phyloP scores from a whole-genome alignment of 108 stramenopile genomes.

The Cyclotella atomus region DNA sequence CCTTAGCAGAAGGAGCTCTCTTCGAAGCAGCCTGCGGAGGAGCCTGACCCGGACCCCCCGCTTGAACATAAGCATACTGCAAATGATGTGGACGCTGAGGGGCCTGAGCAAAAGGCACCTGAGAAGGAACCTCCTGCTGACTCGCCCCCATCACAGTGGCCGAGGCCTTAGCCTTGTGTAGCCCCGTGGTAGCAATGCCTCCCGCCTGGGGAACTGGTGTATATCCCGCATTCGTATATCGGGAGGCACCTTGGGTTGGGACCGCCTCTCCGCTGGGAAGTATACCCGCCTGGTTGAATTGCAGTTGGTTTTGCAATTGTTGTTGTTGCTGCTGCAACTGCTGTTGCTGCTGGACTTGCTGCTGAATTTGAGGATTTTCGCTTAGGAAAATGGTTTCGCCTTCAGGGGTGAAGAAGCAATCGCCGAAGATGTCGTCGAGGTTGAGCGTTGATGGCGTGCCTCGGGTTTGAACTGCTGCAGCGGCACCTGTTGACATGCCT shows the following conservation, averaged over 20 bases:
- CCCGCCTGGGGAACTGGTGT: slow-evolving; percentile 72
- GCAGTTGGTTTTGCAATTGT: slow-evolving; percentile 37
- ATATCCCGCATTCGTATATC: slow-evolving; percentile 28
- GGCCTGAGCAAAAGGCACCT: slow-evolving; percentile 71
- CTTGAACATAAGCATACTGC: slow-evolving; percentile 72
- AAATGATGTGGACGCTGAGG: slow-evolving; percentile 84
- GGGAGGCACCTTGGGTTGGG: slow-evolving; percentile 43
- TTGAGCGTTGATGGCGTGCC: slow-evolving; percentile 80
- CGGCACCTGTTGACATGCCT: slow-evolving; percentile 23
- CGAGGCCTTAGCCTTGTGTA: slow-evolving; percentile 57
- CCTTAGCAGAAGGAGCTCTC: slow-evolving; percentile 20
- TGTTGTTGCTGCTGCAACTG: slow-evolving; percentile 51
- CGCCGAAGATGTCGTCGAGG: slow-evolving; percentile 91
- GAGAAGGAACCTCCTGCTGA: slow-evolving; percentile 15
- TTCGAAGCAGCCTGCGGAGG: not conserved
- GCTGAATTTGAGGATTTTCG: slow-evolving; percentile 68
- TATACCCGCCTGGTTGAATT: slow-evolving; percentile 22
- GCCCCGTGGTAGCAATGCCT: slow-evolving; percentile 76
- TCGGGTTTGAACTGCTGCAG: slow-evolving; percentile 65
- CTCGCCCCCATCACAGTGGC: slow-evolving; percentile 56
- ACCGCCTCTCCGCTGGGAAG: slow-evolving; percentile 37
- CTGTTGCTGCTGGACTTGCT: slow-evolving; percentile 48
- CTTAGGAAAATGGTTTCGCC: slow-evolving; percentile 86
- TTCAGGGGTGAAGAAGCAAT: slow-evolving; percentile 89
- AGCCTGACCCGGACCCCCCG: slow-evolving; percentile 29